Conservation (phyloP, 2,329 filamentous ascomycete species). For the Sarocladium oryzae region DNA sequence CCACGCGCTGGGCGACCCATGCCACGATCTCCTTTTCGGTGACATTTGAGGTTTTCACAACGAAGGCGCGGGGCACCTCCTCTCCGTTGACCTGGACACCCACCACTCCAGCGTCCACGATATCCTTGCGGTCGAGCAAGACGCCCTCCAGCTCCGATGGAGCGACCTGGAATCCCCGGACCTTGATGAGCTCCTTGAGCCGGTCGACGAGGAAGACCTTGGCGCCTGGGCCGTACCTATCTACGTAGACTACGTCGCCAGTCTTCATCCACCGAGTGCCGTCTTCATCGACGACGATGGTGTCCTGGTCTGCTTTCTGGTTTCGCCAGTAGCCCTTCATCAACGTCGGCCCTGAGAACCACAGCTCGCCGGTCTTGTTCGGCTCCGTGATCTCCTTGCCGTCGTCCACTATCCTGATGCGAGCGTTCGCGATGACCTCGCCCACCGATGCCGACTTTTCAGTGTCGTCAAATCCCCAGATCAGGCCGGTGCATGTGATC, state of each 20-base stretch:
- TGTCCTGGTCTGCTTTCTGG: slow-evolving; percentile 64
- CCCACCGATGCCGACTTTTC: not conserved
- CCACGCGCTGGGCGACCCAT: slow-evolving; percentile 57
- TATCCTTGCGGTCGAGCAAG: slow-evolving; percentile 60
- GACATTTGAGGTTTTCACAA: slow-evolving; percentile 40
- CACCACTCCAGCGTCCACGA: slow-evolving; percentile 68
- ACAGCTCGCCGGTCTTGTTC: slow-evolving; percentile 69
- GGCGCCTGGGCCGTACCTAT: slow-evolving; percentile 51
- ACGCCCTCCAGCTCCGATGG: slow-evolving; percentile 71
- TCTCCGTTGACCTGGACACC: slow-evolving; percentile 34
- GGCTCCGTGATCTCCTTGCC: slow-evolving; percentile 60
- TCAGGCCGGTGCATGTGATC: slow-evolving; percentile 62
- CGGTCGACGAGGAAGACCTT: slow-evolving; percentile 81
- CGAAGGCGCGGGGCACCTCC: slow-evolving; percentile 55
- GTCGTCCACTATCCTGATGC: slow-evolving; percentile 52
- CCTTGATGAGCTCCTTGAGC: slow-evolving; percentile 60
- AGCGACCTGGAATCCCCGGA: slow-evolving; percentile 67
- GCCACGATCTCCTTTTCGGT: slow-evolving; percentile 34
- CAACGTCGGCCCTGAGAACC: slow-evolving; percentile 66
- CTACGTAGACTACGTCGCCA: slow-evolving; percentile 70
- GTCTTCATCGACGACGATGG: slow-evolving; percentile 57
- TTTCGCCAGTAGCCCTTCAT: slow-evolving; percentile 74
- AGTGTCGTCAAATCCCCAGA: slow-evolving; percentile 39
- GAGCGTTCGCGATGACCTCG: not conserved
- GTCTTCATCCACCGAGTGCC: slow-evolving; percentile 64